Base-by-base conservation (phyloP, 2,329 filamentous ascomycete species). In the Pseudogymnoascus sp. region DNA sequence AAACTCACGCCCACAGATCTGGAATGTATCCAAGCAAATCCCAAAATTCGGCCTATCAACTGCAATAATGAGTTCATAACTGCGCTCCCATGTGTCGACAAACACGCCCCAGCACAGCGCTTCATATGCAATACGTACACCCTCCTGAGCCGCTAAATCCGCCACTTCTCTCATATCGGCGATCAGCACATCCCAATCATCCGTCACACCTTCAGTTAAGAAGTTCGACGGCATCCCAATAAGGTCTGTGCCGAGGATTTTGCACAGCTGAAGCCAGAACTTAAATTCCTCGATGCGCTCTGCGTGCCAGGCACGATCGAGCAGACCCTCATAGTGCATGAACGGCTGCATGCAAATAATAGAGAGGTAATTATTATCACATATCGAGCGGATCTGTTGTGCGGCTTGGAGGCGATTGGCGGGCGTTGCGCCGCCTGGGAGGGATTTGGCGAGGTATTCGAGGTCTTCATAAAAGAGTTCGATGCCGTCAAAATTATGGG, bases 381-480 rank as follows among this genome's bases (percentile, higher is more conserved):
- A 90, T 45, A 91, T 78, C 0, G 75, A 69, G 25, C 78, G 78
- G 63, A 90, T 81, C 58, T 80, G 74, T 2, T 74, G 71, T 25
- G 89, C 87, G 1, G 87, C 88, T 5, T 76, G 70, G 19, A 89
- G 70, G 33, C 75, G 73, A 42, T 78, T 78, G 2, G 77, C 71
- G 1, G 80, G 71, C 1, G 78, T 73, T 9, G 67, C 60, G 2
- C 67, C 67, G 7, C 66, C 66, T 3, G 67, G 66, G 22, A 66
- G 64, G 19, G 64, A 62, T 41, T 64, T 60, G 66, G 87, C 84
- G 12, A 88, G 70, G 68, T 85, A 84, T 63, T 84, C 77, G 3
- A 93, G 80, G 72, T 93, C 90, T 71, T 93, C 89, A 73, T 88
- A 86, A 77, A 91, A 92, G 19, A 92, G 79, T 72, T 93, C 90